Percentiles rank a stretch among this genome's conserved stretches.
These are phyloP conservation scores for Colletotrichum viniferum DNA, from an alignment of 2,329 filamentous ascomycete species.

Conservation along the genomic window DNA sequence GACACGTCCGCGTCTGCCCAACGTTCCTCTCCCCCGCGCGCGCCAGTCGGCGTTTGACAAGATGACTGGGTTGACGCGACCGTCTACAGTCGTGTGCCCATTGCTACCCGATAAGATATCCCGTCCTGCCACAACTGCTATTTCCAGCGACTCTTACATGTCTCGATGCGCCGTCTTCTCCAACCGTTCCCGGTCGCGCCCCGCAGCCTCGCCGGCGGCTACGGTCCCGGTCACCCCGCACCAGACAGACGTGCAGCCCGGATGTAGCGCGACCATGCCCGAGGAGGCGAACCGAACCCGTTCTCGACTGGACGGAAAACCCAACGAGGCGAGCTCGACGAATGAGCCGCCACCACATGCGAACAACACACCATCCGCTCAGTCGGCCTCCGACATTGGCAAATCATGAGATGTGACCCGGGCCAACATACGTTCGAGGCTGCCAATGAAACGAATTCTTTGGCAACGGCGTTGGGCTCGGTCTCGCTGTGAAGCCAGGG, in stretches of 20 bases:
- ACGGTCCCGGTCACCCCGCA: not conserved
- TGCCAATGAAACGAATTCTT: not conserved
- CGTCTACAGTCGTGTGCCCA: not conserved
- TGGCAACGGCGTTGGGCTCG: not conserved
- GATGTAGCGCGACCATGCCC: not conserved
- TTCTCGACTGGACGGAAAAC: not conserved
- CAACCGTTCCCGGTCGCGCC: not conserved
- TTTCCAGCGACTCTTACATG: not conserved
- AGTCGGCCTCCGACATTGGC: not conserved
- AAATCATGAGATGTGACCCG: not conserved
- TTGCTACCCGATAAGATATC: not conserved
- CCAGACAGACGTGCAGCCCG: not conserved
- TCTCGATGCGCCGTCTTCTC: not conserved
- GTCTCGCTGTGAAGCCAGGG: not conserved
- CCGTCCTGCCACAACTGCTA: not conserved
- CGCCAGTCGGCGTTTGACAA: not conserved
- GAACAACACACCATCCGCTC: not conserved
- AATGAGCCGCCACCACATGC: not conserved
- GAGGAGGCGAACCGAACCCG: not conserved
- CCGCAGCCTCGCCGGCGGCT: not conserved
- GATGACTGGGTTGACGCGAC: not conserved
- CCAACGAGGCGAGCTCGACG: constrained; percentile 6
- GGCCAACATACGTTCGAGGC: not conserved
- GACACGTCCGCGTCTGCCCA: not conserved
- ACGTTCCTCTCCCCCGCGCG: not conserved